These are phyloP conservation scores for Jamesozyma jinghongensis DNA, from an alignment of 805 yeast species.

Conservation along the genomic window DNA sequence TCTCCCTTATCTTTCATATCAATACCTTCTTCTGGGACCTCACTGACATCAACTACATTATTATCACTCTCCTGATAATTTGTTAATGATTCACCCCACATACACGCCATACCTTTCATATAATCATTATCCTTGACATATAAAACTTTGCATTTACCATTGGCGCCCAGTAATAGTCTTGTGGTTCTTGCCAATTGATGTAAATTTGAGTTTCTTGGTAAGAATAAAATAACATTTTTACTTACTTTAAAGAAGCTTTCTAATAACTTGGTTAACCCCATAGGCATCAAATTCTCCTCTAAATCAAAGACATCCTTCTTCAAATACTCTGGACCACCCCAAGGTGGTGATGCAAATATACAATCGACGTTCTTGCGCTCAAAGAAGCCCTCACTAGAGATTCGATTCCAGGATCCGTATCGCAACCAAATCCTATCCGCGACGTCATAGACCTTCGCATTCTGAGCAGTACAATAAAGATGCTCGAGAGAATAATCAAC, in stretches of 20 bases:
- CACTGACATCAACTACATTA: conserved; percentile 1
- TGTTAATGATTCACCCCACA: conserved; percentile 48
- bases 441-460: conserved; percentile 56
- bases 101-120: conserved; percentile 46
- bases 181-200: conserved; percentile 44
- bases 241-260: conserved; percentile 35
- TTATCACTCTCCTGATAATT: conserved; percentile 9
- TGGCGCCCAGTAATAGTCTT: conserved; percentile 36
- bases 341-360: conserved; percentile 73
- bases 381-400: conserved; percentile 14
- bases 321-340: conserved; percentile 72
- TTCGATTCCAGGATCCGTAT: conserved; percentile 39
- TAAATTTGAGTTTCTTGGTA: conserved; percentile 53
- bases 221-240: conserved; percentile 45
- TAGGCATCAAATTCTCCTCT: conserved; percentile 36
- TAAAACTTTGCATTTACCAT: conserved; percentile 38
- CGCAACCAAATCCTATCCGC: conserved; percentile 40
- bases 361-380: conserved; percentile 27
- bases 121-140: conserved; percentile 35
- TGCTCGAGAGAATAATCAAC: conserved; percentile 54
- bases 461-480: conserved; percentile 56
- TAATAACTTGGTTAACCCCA: conserved; percentile 39
- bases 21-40: neutral
- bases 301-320: conserved; percentile 39
- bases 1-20: conserved; percentile 4